Conservation (phyloP, 768 basidiomycete species). For the Roridomyces roridus region DNA sequence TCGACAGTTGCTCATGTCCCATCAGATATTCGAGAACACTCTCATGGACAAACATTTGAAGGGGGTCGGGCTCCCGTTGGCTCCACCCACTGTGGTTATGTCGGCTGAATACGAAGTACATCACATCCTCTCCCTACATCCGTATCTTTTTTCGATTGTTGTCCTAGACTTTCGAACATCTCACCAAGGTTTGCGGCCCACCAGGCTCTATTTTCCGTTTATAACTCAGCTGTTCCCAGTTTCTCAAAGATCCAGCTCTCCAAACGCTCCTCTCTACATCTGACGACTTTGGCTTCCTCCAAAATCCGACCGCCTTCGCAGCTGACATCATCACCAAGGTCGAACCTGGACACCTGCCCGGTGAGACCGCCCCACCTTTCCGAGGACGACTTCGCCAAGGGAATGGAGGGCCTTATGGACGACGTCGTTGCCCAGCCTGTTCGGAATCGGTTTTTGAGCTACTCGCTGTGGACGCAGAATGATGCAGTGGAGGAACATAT, state of each 20-base stretch:
- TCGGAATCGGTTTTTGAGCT: constrained; percentile 1
- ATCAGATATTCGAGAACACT: constrained; percentile 14
- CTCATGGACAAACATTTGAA: constrained; percentile 10
- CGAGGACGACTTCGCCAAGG: constrained; percentile 2
- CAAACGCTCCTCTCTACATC: constrained; percentile 10
- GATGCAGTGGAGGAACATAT: constrained; percentile 14
- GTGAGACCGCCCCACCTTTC: constrained; percentile 15
- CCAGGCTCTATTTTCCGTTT: not conserved
- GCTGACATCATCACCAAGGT: constrained; percentile 10
- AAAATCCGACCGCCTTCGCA: constrained; percentile 12
- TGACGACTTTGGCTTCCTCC: constrained; percentile 18
- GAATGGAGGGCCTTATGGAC: constrained; percentile 14
- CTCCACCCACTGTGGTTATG: constrained; percentile 16
- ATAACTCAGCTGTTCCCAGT: constrained; percentile 4
- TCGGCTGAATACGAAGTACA: constrained; percentile 17
- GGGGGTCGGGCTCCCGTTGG: constrained; percentile 9
- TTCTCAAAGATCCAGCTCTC: constrained; percentile 15
- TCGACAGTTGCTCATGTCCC: not conserved
- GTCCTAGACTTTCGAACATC: constrained; percentile 18
- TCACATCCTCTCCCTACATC: not conserved
- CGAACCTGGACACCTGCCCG: too few relatives aligned
- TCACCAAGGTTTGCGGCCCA: not conserved
- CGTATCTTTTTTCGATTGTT: too few relatives aligned
- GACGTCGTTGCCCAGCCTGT: constrained; percentile 4
- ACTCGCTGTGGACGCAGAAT: constrained; percentile 18